Evolutionary conservation across 2,329 filamentous ascomycete genomes (phyloP), one percentile per base, ranked within the genome.

Genomic region (Hysterium pulicare): DNA sequence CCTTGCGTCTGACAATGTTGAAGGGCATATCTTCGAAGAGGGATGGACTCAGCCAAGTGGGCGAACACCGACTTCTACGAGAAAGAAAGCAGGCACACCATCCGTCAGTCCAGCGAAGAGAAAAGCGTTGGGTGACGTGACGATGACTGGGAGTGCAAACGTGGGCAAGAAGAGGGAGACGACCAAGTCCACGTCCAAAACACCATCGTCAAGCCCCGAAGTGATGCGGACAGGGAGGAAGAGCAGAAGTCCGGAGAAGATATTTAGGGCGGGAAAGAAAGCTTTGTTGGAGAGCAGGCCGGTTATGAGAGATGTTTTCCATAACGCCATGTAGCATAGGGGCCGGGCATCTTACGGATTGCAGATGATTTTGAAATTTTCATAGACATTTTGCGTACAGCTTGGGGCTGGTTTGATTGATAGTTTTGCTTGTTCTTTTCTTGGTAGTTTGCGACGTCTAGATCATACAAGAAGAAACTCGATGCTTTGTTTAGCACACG

Each of bases 21-120:
- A 83, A 8, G 77, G 71, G 22, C 89, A 95, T 68, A 62, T 71
- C 31, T 90, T 89, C 50, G 82, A 83, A 35, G 78, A 82, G 16
- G 62, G 70, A 3, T 50, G 53, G 17, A 79, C 77, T 31, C 59
- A 62, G 19, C n/a, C n/a, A n/a, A 45, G 40, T 19, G 38, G 32
- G 16, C 40, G n/a, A 21, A 23, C 36, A 38, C 15, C 39, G 22
- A 53, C 46, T 44, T 43, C 49, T 11, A 33, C 30, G 33, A 49
- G 37, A 41, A 40, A 39, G 26, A 8, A 17, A 33, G 5, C 9
- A 39, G 33, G 13, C 37, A 10, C 11, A 22, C 13, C 21, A 15
- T 17, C n/a, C 13, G 15, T 31, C 24, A 11, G n/a, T n/a, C 40
- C 32, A 17, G 19, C 26, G n/a, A 45, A 48, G 28, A 19, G 34